These are phyloP conservation scores for Botrytis aclada DNA, from an alignment of 2,329 filamentous ascomycete species.

Conservation along the genomic window DNA sequence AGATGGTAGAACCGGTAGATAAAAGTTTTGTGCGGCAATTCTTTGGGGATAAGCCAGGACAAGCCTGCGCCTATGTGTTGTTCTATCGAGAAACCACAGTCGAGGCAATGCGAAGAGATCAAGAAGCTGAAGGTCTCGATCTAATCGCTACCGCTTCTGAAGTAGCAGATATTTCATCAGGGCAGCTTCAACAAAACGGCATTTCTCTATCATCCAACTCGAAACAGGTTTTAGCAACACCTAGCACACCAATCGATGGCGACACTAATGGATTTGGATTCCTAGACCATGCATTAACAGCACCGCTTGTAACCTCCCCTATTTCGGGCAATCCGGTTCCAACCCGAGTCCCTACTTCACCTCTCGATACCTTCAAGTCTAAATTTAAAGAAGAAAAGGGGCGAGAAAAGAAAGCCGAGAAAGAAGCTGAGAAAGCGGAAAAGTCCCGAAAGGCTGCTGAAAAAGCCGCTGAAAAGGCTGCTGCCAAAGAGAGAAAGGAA, in stretches of 20 bases:
- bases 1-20: conserved; percentile 97
- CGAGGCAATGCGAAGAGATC: conserved; percentile 68
- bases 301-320: conserved; percentile 44
- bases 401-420: conserved; percentile 67
- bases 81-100: conserved; percentile 92
- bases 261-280: conserved; percentile 53
- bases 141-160: conserved; percentile 58
- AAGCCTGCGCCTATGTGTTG: conserved; percentile 92
- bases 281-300: conserved; percentile 65
- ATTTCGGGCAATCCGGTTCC: conserved; percentile 34
- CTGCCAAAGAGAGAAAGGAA: conserved; percentile 15
- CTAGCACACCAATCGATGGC: conserved; percentile 44
- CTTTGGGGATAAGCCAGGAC: conserved; percentile 86
- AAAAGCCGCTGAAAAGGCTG: conserved; percentile 44
- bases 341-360: conserved; percentile 38
- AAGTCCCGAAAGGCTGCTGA: conserved; percentile 40
- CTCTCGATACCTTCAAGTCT: conserved; percentile 27
- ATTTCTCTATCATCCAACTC: conserved; percentile 43
- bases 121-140: conserved; percentile 70
- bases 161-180: conserved; percentile 54
- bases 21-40: conserved; percentile 96
- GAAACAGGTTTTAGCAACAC: conserved; percentile 49
- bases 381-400: conserved; percentile 60
- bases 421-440: conserved; percentile 49
- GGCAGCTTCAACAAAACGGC: conserved; percentile 46